These are phyloP conservation scores for Suhomyces maxii DNA, from an alignment of 1,139 yeast genomes.

Conservation along the genomic window DNA sequence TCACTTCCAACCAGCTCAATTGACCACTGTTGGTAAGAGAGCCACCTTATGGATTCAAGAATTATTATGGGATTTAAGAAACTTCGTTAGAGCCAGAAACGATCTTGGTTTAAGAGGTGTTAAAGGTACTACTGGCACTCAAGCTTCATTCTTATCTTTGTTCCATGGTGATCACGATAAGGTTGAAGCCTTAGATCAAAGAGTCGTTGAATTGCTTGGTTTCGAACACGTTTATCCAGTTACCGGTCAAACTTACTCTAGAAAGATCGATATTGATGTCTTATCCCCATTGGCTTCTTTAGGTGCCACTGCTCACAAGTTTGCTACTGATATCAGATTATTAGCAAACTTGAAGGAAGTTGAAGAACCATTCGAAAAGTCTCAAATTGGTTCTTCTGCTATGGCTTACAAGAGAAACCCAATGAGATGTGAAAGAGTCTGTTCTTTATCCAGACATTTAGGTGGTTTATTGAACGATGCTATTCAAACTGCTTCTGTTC, in stretches of 20 bases:
- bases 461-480: slow-evolving; percentile 92
- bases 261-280: slow-evolving; percentile 96
- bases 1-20: slow-evolving; percentile 99
- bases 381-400: slow-evolving; percentile 96
- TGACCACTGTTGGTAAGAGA: slow-evolving; percentile 98
- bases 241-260: slow-evolving; percentile 97
- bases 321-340: slow-evolving; percentile 95
- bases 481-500: slow-evolving; percentile 94
- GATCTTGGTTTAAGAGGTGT: slow-evolving; percentile 97
- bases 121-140: slow-evolving; percentile 99
- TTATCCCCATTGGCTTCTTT: slow-evolving; percentile 90
- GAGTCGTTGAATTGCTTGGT: slow-evolving; percentile 90
- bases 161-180: slow-evolving; percentile 97
- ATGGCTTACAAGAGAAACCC: slow-evolving; percentile 99
- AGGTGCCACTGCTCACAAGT: slow-evolving; percentile 96
- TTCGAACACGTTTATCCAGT: slow-evolving; percentile 95
- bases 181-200: slow-evolving; percentile 87
- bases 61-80: slow-evolving; percentile 95
- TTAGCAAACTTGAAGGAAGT: slow-evolving; percentile 95
- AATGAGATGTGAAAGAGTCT: slow-evolving; percentile 98
- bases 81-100: slow-evolving; percentile 92
- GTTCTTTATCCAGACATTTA: slow-evolving; percentile 93
- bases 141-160: slow-evolving; percentile 89
- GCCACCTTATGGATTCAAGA: slow-evolving; percentile 98
- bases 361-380: slow-evolving; percentile 97